Percentiles rank a stretch among this genome's conserved stretches.
Conservation (phyloP, 345 rosid genomes). For the Leavenworthia alabamica region DNA sequence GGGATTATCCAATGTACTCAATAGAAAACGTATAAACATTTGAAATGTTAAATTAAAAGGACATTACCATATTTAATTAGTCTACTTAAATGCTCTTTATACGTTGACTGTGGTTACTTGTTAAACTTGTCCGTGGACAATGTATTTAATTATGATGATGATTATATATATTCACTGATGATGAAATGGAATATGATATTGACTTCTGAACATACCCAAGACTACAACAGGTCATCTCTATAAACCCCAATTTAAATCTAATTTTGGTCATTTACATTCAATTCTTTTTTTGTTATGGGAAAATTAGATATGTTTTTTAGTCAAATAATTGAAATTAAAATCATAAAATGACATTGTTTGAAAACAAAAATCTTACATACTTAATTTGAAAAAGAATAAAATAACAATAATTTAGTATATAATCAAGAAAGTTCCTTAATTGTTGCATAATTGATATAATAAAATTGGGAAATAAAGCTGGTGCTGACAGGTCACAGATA, state of each 20-base stretch:
- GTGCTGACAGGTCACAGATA: conserved; percentile 24
- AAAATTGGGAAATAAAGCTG: conserved; percentile 10
- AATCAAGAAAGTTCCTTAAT: not conserved
- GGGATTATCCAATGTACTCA: conserved; percentile 18
- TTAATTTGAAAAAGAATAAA: not conserved
- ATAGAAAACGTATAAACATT: conserved; percentile 24
- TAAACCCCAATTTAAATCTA: not conserved
- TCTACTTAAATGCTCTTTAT: not conserved
- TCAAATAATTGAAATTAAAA: not conserved
- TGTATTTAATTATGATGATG: not conserved
- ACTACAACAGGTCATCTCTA: too few relatives aligned
- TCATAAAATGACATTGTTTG: not conserved
- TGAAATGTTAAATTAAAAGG: too few relatives aligned
- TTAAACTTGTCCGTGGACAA: not conserved
- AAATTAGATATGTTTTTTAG: not conserved
- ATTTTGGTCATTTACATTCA: not conserved
- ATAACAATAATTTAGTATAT: not conserved
- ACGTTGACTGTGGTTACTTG: conserved; percentile 15
- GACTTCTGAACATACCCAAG: too few relatives aligned
- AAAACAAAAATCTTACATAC: not conserved
- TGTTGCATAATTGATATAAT: not conserved
- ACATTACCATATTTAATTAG: not conserved
- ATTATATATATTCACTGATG: not conserved
- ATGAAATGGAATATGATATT: not conserved
- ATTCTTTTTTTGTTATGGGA: not conserved